phyloP scores from a whole-genome alignment of 371 early-diverging fungal species.

The Massospora cicadina region DNA sequence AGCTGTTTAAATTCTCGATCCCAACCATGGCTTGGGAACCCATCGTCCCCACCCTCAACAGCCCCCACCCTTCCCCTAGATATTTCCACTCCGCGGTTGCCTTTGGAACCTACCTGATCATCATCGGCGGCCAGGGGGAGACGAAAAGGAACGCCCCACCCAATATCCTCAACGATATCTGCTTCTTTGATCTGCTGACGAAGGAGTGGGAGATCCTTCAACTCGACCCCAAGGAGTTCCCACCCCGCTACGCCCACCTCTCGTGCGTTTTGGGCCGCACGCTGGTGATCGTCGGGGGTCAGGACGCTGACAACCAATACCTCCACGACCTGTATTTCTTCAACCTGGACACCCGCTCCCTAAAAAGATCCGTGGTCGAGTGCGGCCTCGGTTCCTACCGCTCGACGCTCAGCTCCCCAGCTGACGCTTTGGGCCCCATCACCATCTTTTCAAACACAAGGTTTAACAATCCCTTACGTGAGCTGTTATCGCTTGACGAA shows the following conservation, averaged over 20 bases:
- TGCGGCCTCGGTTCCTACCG: slow-evolving; percentile 59
- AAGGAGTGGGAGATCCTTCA: slow-evolving; percentile 35
- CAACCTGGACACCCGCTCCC: slow-evolving; percentile 36
- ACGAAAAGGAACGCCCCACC: slow-evolving; percentile 16
- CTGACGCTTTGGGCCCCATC: not conserved
- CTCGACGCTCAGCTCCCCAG: slow-evolving; percentile 18
- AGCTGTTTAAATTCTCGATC: slow-evolving; percentile 46
- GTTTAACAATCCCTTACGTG: not conserved
- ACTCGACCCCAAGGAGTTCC: slow-evolving; percentile 25
- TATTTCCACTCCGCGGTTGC: slow-evolving; percentile 63
- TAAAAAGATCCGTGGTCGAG: slow-evolving; percentile 51
- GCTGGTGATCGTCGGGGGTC: slow-evolving; percentile 60
- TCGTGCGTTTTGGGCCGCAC: slow-evolving; percentile 33
- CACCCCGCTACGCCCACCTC: slow-evolving; percentile 71
- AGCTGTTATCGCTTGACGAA: not conserved
- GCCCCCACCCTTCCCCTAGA: slow-evolving; percentile 32
- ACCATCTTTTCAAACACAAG: slow-evolving; percentile 5
- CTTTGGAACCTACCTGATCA: slow-evolving; percentile 29
- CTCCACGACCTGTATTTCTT: slow-evolving; percentile 57
- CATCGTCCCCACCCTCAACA: slow-evolving; percentile 15
- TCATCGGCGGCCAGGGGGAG: slow-evolving; percentile 52
- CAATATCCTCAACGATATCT: slow-evolving; percentile 42
- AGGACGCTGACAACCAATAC: slow-evolving; percentile 57
- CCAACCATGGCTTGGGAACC: slow-evolving; percentile 40
- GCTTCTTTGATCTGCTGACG: slow-evolving; percentile 41